A percentile compares a stretch with the other conserved stretches of the same genome.
These are phyloP conservation scores for Amniculicola lignicola DNA, from an alignment of 495 filamentous ascomycete species.

Conservation along the genomic window DNA sequence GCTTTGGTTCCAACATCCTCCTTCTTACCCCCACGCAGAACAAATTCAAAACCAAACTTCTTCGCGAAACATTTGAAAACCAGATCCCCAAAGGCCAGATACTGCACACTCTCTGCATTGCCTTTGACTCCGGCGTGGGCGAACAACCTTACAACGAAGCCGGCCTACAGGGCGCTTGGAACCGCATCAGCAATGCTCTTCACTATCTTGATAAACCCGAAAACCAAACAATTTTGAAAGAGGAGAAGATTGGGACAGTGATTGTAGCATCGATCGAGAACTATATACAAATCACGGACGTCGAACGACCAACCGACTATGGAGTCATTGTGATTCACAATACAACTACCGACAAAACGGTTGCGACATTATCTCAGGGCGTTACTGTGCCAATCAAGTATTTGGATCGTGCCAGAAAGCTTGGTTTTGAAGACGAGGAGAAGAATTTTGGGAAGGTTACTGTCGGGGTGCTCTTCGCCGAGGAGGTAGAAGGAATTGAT, in stretches of 20 bases:
- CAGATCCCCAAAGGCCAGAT: neutral
- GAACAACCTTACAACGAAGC: conserved; percentile 13
- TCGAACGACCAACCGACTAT: conserved; percentile 3
- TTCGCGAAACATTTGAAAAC: neutral
- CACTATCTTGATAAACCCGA: neutral
- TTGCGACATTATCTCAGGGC: neutral
- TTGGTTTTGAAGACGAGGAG: neutral
- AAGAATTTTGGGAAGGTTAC: neutral
- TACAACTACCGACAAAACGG: neutral
- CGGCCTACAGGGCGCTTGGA: conserved; percentile 1
- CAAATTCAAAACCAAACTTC: neutral
- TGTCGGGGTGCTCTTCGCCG: neutral
- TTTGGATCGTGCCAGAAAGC: neutral
- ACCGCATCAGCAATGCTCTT: conserved; percentile 10
- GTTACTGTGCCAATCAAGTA: neutral
- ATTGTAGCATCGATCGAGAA: conserved; percentile 9
- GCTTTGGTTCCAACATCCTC: neutral
- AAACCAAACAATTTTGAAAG: too few species aligned
- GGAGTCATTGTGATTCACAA: neutral
- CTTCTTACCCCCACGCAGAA: neutral
- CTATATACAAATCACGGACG: conserved; percentile 2
- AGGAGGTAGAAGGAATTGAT: neutral
- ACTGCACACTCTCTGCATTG: neutral
- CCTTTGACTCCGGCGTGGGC: conserved; percentile 6
- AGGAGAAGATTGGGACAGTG: conserved; percentile 4